Evolutionary conservation across 352 stramenopile genomes (phyloP).

Genomic region (Globisporangium takayamanum): DNA sequence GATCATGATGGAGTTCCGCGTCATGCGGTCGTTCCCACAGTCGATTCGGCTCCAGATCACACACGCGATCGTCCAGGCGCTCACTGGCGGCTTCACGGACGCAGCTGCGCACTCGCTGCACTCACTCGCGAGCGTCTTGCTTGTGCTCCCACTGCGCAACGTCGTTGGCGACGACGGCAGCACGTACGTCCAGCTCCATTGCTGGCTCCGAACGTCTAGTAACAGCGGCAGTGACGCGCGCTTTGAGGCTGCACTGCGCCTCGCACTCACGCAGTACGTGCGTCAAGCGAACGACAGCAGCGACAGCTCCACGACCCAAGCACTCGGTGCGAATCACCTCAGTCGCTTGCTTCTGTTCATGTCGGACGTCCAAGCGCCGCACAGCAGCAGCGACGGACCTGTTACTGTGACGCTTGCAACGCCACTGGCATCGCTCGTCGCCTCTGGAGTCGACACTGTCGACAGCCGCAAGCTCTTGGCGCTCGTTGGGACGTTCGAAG

Average conservation of each 20-base stretch:
- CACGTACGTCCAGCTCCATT: constrained; percentile 20
- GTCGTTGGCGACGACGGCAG: constrained; percentile 24
- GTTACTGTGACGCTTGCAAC: constrained; percentile 6
- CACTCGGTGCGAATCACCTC: constrained; percentile 26
- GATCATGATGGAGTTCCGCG: constrained; percentile 68
- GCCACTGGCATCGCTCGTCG: constrained; percentile 5
- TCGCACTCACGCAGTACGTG: constrained; percentile 18
- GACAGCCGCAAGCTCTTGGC: constrained; percentile 24
- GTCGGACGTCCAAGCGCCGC: constrained; percentile 11
- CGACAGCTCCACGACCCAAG: not conserved
- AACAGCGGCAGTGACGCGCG: not conserved
- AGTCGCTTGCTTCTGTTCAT: constrained; percentile 42
- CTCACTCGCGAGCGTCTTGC: constrained; percentile 36
- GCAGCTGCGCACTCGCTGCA: constrained; percentile 26
- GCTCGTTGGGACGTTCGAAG: constrained; percentile 36
- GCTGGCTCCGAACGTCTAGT: constrained; percentile 22
- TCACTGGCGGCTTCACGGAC: constrained; percentile 53
- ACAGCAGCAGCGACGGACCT: not conserved
- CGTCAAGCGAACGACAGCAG: not conserved
- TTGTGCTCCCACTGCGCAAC: constrained; percentile 39
- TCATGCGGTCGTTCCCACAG: constrained; percentile 70
- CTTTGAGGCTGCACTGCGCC: constrained; percentile 12
- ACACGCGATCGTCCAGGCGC: constrained; percentile 31
- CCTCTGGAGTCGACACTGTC: constrained; percentile 6
- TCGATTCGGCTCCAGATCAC: constrained; percentile 51